Conservation (phyloP, 1,284 basidiomycete species). For the Ustilago trichophora region DNA sequence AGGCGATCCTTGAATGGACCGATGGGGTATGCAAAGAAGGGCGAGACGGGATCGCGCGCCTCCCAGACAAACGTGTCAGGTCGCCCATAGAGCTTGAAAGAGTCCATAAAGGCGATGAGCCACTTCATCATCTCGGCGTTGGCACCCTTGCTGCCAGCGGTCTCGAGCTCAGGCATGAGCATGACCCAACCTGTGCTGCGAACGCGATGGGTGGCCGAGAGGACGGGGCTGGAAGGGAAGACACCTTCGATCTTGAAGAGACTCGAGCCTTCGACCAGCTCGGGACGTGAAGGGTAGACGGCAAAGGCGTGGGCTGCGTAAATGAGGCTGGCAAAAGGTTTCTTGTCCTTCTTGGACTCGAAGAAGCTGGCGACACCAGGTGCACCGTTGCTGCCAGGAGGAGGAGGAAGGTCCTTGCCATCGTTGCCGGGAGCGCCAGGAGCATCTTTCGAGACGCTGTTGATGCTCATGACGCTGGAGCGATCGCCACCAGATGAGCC, state of each 20-base stretch:
- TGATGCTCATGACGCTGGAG: slow-evolving; percentile 48
- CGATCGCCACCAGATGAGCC: slow-evolving; percentile 50
- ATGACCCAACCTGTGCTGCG: slow-evolving; percentile 68
- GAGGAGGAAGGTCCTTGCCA: slow-evolving; percentile 49
- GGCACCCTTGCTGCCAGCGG: slow-evolving; percentile 76
- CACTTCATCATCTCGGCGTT: slow-evolving; percentile 88
- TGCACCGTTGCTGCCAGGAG: slow-evolving; percentile 56
- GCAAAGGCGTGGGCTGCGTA: slow-evolving; percentile 62
- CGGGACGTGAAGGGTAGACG: slow-evolving; percentile 63
- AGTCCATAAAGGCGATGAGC: slow-evolving; percentile 74
- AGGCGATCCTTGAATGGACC: slow-evolving; percentile 71
- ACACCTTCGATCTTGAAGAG: slow-evolving; percentile 65
- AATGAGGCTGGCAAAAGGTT: slow-evolving; percentile 61
- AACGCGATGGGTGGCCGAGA: slow-evolving; percentile 72
- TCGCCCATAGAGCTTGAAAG: slow-evolving; percentile 65
- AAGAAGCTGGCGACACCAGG: slow-evolving; percentile 62
- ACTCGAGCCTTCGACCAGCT: slow-evolving; percentile 63
- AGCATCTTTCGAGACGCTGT: slow-evolving; percentile 22
- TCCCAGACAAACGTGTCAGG: slow-evolving; percentile 60
- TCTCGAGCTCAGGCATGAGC: slow-evolving; percentile 67
- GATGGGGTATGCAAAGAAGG: slow-evolving; percentile 66
- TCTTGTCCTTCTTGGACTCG: slow-evolving; percentile 62
- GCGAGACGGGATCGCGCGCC: slow-evolving; percentile 68
- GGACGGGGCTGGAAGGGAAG: slow-evolving; percentile 49
- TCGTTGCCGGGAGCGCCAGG: slow-evolving; percentile 37